Percentiles rank a stretch among this genome's conserved stretches.
Evolutionary conservation across 139 green algal species (phyloP).

Genomic region (Pseudopediastrum boryanum): DNA sequence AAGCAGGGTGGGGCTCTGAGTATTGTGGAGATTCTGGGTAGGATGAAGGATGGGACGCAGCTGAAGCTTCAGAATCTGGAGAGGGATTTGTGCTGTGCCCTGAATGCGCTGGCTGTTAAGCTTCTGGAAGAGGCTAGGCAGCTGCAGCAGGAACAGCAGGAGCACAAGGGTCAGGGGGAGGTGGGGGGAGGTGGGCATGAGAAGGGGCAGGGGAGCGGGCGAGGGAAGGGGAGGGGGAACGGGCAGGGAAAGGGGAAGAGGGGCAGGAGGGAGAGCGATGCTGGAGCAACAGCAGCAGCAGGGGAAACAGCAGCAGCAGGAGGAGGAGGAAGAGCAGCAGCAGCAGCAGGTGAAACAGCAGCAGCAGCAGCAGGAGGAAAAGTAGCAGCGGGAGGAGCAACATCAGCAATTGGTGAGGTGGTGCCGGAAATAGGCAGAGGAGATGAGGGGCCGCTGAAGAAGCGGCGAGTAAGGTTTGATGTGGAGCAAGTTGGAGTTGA

Average conservation of each 20-base stretch:
- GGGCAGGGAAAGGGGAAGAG: neutral
- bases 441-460: too few relatives aligned
- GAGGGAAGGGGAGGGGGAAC: neutral
- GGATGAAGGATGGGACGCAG: conserved; percentile 62
- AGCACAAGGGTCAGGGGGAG: too few relatives aligned
- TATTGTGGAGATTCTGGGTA: conserved; percentile 67
- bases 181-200: too few relatives aligned
- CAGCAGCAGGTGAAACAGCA: neutral
- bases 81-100: conserved; percentile 63
- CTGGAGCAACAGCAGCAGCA: conserved; percentile 2
- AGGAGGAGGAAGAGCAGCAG: neutral
- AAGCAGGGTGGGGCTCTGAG: conserved; percentile 20
- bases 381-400: too few relatives aligned
- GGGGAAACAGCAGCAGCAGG: neutral
- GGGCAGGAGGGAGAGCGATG: too few relatives aligned
- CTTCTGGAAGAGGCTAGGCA: conserved; percentile 27
- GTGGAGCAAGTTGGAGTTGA: too few relatives aligned
- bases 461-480: too few relatives aligned
- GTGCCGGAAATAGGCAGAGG: too few relatives aligned
- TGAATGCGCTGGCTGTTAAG: conserved; percentile 62
- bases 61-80: conserved; percentile 63
- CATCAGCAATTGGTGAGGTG: too few relatives aligned
- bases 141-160: too few relatives aligned
- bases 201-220: neutral
- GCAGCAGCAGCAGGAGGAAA: neutral